Base-by-base conservation (phyloP, 306 rosid species). In the Astragalus glycyphyllos region DNA sequence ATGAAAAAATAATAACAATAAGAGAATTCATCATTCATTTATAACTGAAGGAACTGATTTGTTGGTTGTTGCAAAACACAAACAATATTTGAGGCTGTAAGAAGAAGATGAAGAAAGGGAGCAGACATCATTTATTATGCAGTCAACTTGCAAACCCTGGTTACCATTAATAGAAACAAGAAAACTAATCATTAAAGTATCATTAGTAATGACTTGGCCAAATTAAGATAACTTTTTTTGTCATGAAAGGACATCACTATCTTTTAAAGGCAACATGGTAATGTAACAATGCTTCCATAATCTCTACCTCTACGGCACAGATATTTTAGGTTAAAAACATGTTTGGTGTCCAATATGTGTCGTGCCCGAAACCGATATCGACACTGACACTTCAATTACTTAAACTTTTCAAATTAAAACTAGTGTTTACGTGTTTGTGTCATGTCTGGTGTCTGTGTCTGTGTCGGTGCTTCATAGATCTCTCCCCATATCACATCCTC, bases 231-330 rank as follows among this genome's bases (percentile, higher is more conserved):
- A 42, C 59, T 66, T 79, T 66, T 79, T 79, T 55, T 83, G 65
- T 72, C 71, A n/a, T 66, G 69, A 79, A 68, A 50, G 62, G 73
- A 83, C 84, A 57, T 17, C 82, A 79, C 80, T 56, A 65, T 53
- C 38, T 35, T 74, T 78, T 77, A 47, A 56, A 71, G 69, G 58
- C 37, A 84, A 80, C 75, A 65, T 69, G 45, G 32, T 69, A 74
- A 75, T 49, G 58, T 31, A 65, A 72, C 41, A 65, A 72, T 65
- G 75, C 50, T 71, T 34, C 78, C 77, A 61, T 67, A 26, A 26
- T 26, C 4, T 20, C 23, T 20, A 1, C 23, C 23, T 20, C 23
- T 26, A 4, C 0, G 3, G 4, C 31, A 26, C 3, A 1, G 31
- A 26, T 72, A 66, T 2, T 20, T 2, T 20, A 20, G 23, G 23